These are phyloP conservation scores for Samsoniella hepiali DNA, from an alignment of 2,329 filamentous ascomycete genomes.

Conservation along the genomic window DNA sequence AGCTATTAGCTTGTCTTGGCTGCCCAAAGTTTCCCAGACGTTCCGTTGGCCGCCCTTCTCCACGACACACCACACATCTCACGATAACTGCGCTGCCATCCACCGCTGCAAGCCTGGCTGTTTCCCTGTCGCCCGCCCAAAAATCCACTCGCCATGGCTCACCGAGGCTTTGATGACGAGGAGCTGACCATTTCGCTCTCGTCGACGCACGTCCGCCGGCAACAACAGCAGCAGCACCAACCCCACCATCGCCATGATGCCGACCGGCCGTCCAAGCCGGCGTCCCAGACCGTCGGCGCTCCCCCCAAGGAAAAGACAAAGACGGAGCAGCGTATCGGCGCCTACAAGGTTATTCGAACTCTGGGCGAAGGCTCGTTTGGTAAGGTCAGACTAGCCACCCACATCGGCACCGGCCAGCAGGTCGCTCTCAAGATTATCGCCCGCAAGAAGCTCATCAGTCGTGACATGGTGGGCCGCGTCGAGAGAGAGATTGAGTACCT, in stretches of 20 bases:
- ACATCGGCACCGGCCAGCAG: conserved; percentile 88
- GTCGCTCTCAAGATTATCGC: conserved; percentile 98
- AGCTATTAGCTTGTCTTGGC: conserved; percentile 10
- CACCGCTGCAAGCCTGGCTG: conserved; percentile 1
- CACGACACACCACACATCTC: conserved; percentile 11
- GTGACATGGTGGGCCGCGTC: conserved; percentile 96
- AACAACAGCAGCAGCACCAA: conserved; percentile 29
- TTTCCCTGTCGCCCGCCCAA: neutral
- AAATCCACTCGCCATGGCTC: conserved; percentile 42
- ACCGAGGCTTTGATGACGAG: conserved; percentile 69
- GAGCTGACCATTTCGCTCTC: conserved; percentile 77
- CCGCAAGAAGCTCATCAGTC: conserved; percentile 89
- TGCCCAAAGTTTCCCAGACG: conserved; percentile 5
- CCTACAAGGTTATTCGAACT: conserved; percentile 87
- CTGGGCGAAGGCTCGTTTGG: conserved; percentile 96
- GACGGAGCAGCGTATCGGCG: conserved; percentile 80
- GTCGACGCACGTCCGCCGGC: conserved; percentile 60
- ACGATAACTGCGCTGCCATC: conserved; percentile 5
- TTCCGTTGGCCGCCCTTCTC: conserved; percentile 6
- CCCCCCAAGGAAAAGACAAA: conserved; percentile 46
- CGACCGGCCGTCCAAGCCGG: conserved; percentile 25
- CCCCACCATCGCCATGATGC: conserved; percentile 23
- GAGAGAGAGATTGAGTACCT: conserved; percentile 98
- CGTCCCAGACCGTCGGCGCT: conserved; percentile 28
- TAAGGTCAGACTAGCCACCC: conserved; percentile 95